Evolutionary conservation across 2,329 filamentous ascomycete genomes (phyloP), one percentile per base, ranked within the genome.

Genomic region (Cladophialophora psammophila): DNA sequence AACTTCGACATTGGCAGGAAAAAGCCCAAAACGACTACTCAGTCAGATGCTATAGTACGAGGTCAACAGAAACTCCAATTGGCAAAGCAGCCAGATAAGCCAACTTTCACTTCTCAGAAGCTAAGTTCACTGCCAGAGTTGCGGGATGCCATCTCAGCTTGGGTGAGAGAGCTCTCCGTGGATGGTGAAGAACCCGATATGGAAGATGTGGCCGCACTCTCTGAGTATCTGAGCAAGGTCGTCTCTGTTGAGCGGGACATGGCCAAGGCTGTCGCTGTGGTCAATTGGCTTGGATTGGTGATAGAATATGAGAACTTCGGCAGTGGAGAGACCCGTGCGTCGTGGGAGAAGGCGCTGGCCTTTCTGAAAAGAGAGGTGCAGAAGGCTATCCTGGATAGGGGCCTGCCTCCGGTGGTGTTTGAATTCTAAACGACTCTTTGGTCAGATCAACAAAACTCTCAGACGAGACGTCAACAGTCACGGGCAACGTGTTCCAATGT

Each of bases 151-250:
- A 81, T 97, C 13, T 86, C 83, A 63, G 87, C 87, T 3, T 99
- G 95, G 95, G 86, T 93, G 70, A 76, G 80, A 2, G 88, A 90
- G 67, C 96, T 94, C 68, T 81, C 78, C 40, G 83, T 83, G 5
- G 90, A 94, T 2, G 93, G 91, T 0, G 93, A 95, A 77, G 93
- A 91, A 0, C 95, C 95, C 1, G 93, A 95, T 77, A 79, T 80
- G 0, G 88, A 91, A 65, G 95, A 99, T 78, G 89, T 94, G 0
- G 85, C 84, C 48, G 88, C 94, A 42, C 82, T 98, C 67, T 87
- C 85, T 62, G 86, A 83, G 74, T 98, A 96, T 77, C 78, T 98
- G 35, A 82, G 77, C 5, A 85, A 85, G 32, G 92, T 98, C 0
- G 85, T 97, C 0, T 68, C 80, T 0, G 89, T 94, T 65, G 95